Base-by-base conservation (phyloP, 2,329 filamentous ascomycete species). In the Trichoderma hamatum region DNA sequence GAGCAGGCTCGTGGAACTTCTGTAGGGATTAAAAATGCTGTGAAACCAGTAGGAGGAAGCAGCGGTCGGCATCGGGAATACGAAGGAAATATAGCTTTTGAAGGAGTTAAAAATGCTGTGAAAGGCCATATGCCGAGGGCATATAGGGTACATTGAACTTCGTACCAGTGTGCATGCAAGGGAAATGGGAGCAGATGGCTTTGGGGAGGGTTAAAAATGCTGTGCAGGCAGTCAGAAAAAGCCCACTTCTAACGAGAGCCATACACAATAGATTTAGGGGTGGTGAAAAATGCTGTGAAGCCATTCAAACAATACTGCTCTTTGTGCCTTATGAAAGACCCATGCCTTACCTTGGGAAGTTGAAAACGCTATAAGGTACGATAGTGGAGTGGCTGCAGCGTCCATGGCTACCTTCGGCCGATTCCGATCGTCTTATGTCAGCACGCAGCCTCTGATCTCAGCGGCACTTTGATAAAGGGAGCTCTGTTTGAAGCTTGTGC, bases 401-500 rank as follows among this genome's bases (percentile, higher is more conserved):
- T n/a, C n/a, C n/a, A n/a, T n/a, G n/a, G n/a, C n/a, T n/a, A n/a
- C n/a, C n/a, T n/a, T n/a, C n/a, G n/a, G n/a, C n/a, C n/a, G 16
- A 13, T 10, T 9, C 10, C 3, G 10, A 36, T 14, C 34, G 10
- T n/a, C 61, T 67, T 67, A 67, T 67, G 64, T 67, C 64, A 67
- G 64, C 64, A 59, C 1, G 11, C 49, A 36, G 49, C 49, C 61
- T 64, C 61, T 64, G 49, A 43, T 55, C 61, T 64, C 61, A 64
- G 61, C 4, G 61, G 61, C 61, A 55, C 26, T 55, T 34, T 64
- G 61, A 64, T 32, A 30, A 11, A 24, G 30, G 9, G 30, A 58
- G 30, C 19, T 39, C 63, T 66, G 28, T 59, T 49, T 58, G 54
- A 51, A 66, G 64, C 64, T 59, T 67, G 52, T 59, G 64, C 39